A percentile compares a stretch with the other conserved stretches of the same genome.
These are phyloP conservation scores for Lachnellula occidentalis DNA, from an alignment of 2,329 filamentous ascomycete genomes.

Conservation along the genomic window DNA sequence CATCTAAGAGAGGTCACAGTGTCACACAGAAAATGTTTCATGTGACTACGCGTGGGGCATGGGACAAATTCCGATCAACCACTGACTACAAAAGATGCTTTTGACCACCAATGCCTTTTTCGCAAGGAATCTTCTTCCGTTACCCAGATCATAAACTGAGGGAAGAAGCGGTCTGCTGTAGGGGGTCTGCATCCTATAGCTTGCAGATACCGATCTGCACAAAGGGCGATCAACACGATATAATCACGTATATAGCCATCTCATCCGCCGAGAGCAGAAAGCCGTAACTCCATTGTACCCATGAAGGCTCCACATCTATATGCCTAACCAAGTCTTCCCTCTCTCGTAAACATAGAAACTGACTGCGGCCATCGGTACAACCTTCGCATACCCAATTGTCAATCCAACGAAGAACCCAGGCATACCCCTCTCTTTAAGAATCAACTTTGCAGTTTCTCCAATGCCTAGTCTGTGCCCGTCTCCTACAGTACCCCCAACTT, in stretches of 20 bases:
- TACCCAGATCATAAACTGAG: too few relatives aligned
- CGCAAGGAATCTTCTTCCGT: too few relatives aligned
- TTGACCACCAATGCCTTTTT: too few relatives aligned
- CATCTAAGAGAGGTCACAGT: too few relatives aligned
- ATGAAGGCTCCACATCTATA: slow-evolving; percentile 39
- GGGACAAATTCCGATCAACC: too few relatives aligned
- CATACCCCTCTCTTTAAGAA: slow-evolving; percentile 69
- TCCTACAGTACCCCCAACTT: slow-evolving; percentile 89
- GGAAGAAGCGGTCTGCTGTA: too few relatives aligned
- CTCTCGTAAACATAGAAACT: slow-evolving; percentile 63
- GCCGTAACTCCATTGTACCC: neutral
- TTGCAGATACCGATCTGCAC: neutral
- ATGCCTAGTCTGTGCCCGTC: slow-evolving; percentile 78
- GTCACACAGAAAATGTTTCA: too few relatives aligned
- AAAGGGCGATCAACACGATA: neutral
- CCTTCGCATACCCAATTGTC: slow-evolving; percentile 91
- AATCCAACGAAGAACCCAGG: slow-evolving; percentile 88
- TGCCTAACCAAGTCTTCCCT: slow-evolving; percentile 58
- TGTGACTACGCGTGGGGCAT: too few relatives aligned
- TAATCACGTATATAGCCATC: neutral
- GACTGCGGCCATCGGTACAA: slow-evolving; percentile 79
- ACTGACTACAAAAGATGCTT: too few relatives aligned
- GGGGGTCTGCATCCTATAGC: too few relatives aligned
- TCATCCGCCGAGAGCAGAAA: neutral
- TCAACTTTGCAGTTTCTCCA: slow-evolving; percentile 68